Conservation (phyloP, 2,329 filamentous ascomycete genomes). For the Alternaria brassicae region DNA sequence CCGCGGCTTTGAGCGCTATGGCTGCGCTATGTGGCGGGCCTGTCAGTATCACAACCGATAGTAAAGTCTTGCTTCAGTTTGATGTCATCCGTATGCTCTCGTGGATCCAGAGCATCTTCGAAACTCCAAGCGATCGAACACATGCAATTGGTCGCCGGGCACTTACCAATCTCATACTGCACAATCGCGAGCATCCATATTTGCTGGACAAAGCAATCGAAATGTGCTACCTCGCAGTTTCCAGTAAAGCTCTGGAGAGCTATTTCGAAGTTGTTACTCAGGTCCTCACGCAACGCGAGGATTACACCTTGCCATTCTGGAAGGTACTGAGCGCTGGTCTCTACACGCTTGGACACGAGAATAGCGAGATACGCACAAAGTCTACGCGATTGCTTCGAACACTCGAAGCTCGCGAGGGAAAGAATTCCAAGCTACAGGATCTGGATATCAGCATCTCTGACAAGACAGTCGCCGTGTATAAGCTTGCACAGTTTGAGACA, state of each 20-base stretch:
- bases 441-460: conserved; percentile 98
- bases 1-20: conserved; percentile 93
- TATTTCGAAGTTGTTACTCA: conserved; percentile 94
- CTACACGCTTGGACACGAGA: conserved; percentile 91
- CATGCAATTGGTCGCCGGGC: conserved; percentile 89
- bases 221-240: conserved; percentile 84
- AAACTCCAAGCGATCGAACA: conserved; percentile 86
- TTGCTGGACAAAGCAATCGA: conserved; percentile 89
- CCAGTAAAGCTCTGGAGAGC: conserved; percentile 84
- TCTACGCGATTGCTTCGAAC: conserved; percentile 81
- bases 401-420: conserved; percentile 81
- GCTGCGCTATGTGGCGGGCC: conserved; percentile 85
- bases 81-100: conserved; percentile 90
- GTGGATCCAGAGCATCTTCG: conserved; percentile 96
- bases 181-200: conserved; percentile 87
- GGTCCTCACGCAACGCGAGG: conserved; percentile 81
- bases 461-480: conserved; percentile 98
- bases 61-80: conserved; percentile 85
- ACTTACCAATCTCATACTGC: conserved; percentile 84
- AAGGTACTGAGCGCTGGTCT: conserved; percentile 86
- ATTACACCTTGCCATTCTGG: conserved; percentile 88
- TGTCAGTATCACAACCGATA: conserved; percentile 86
- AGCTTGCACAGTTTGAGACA: conserved; percentile 95
- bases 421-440: conserved; percentile 91
- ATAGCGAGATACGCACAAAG: conserved; percentile 86